These are phyloP conservation scores for Boletus coccyginus DNA, from an alignment of 768 basidiomycete species.

Conservation along the genomic window DNA sequence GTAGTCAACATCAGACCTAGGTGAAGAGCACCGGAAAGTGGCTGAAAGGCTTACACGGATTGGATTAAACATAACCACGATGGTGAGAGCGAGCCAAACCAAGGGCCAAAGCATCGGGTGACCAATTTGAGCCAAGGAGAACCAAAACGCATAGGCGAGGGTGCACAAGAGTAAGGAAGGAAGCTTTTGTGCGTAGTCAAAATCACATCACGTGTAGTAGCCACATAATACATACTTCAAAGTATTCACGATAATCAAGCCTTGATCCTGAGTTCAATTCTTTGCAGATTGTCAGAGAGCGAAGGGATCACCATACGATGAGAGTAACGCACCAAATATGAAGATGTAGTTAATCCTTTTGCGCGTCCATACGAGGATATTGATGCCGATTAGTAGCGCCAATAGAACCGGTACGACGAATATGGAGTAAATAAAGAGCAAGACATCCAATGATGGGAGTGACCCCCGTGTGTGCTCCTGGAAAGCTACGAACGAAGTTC, in stretches of 20 bases:
- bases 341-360: constrained; percentile 89
- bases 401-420: constrained; percentile 75
- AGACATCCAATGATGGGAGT: constrained; percentile 68
- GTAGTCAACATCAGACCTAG: not conserved
- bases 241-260: constrained; percentile 77
- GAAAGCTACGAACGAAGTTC: constrained; percentile 42
- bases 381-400: constrained; percentile 72
- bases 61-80: constrained; percentile 69
- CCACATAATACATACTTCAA: constrained; percentile 45
- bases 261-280: constrained; percentile 70
- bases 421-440: constrained; percentile 78
- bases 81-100: constrained; percentile 70
- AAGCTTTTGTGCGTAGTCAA: constrained; percentile 42
- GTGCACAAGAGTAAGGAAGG: constrained; percentile 74
- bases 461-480: constrained; percentile 46
- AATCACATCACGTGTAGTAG: not conserved
- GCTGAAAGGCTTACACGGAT: constrained; percentile 45
- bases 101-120: constrained; percentile 76
- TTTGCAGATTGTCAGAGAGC: constrained; percentile 23
- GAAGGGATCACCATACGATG: not conserved
- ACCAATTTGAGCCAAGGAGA: constrained; percentile 72
- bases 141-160: constrained; percentile 78
- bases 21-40: not conserved
- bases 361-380: constrained; percentile 72
- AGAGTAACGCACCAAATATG: constrained; percentile 62